Base-by-base conservation (phyloP, 1,139 yeast species). In the Yamadazyma conglobata region DNA sequence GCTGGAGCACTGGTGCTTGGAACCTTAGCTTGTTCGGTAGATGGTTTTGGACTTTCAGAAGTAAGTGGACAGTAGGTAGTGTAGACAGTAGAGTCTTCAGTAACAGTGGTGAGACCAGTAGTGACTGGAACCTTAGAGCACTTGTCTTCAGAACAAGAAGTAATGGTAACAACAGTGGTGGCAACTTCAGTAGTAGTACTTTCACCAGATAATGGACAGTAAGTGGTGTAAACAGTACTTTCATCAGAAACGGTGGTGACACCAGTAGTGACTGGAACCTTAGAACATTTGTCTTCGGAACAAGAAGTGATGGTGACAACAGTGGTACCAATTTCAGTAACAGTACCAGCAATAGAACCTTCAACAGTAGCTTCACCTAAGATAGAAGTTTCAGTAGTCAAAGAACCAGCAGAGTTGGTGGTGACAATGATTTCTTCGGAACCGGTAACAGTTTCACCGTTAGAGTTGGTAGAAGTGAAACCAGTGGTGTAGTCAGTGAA, bases 231-330 rank as follows among this genome's bases (percentile, higher is more conserved):
- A 29, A 42, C 42, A 33, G 67, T 58, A 16, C 42, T 50, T 25
- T 43, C 49, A 33, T 54, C 60, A 32, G 38, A 38, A 27, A 48
- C 46, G 24, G 56, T 47, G 27, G 44, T 40, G 11, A 42, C 43
- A 40, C 45, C 46, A 27, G 47, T 43, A 17, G 47, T 42, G 29
- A 54, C 59, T 15, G 60, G 44, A 22, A 56, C 43, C 25, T 42
- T 42, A 22, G 50, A 25, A 48, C 70, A 65, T 39, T 49, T 49
- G 52, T 60, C 31, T 41, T 59, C 54, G 20, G 50, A 42, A 58
- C 80, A 73, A 32, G 70, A 64, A 39, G 77, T 71, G 55, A 72
- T 58, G 48, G 79, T 50, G 17, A 44, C 30, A 34, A 61, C 53
- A 37, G 58, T 48, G 24, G 50, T 43, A 32, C 46, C 50, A 39